A percentile compares a stretch with the other conserved stretches of the same genome.
phyloP scores from a whole-genome alignment of 202 grass and related monocot species.

The Schoenoplectus triqueter region DNA sequence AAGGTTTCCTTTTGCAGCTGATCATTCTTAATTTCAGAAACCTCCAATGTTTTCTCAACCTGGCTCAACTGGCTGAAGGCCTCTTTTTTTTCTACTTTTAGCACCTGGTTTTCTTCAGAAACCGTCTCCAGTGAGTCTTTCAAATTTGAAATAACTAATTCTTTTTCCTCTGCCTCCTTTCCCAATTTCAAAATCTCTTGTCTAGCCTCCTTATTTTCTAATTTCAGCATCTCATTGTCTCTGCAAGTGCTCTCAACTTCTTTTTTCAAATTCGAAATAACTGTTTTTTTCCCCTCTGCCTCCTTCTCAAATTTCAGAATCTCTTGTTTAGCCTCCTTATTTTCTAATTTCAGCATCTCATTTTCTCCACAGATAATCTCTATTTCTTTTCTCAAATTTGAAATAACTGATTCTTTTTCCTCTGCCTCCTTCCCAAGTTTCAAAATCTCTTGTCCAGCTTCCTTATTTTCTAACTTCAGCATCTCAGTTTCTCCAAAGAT shows the following conservation, averaged over 20 bases:
- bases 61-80: constrained; percentile 33
- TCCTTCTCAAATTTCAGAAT: neutral
- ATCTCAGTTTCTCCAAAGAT: constrained; percentile 45
- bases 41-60: constrained; percentile 30
- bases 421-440: constrained; percentile 6
- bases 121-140: constrained; percentile 35
- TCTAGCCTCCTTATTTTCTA: no score
- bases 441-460: constrained; percentile 15
- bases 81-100: constrained; percentile 43
- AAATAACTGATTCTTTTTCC: constrained; percentile 29
- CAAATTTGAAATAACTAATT: constrained; percentile 33
- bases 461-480: constrained; percentile 43
- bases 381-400: constrained; percentile 40
- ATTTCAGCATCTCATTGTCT: no score
- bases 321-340: neutral
- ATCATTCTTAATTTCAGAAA: constrained; percentile 31
- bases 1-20: constrained; percentile 33
- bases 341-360: constrained; percentile 46
- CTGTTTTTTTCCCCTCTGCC: neutral
- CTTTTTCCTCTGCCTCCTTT: neutral
- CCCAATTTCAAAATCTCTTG: no score
- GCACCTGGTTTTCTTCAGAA: constrained; percentile 47
- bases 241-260: no score
- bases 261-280: no score
- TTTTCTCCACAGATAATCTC: constrained; percentile 46